A percentile compares a stretch with the other conserved stretches of the same genome.
Conservation (phyloP, 495 filamentous ascomycete species). For the Aspergillus kassunensis region DNA sequence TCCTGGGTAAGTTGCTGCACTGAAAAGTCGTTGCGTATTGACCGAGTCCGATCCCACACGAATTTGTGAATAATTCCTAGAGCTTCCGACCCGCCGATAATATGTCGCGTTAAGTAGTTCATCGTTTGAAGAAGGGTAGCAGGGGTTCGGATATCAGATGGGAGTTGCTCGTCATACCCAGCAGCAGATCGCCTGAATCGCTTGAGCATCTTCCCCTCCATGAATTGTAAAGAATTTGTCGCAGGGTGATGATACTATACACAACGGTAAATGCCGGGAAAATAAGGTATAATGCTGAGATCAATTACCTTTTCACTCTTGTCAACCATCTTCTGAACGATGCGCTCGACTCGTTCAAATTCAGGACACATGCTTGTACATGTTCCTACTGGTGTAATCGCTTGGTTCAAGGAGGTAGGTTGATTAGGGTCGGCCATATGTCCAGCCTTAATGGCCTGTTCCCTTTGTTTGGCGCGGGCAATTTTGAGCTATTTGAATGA, state of each 20-base stretch:
- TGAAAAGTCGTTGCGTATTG: conserved; percentile 90
- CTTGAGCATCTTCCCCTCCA: conserved; percentile 71
- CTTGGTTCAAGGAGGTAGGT: conserved; percentile 72
- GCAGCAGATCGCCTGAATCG: conserved; percentile 86
- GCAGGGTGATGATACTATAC: conserved; percentile 37
- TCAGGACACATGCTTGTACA: conserved; percentile 94
- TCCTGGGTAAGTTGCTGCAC: conserved; percentile 74
- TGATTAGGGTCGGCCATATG: conserved; percentile 88
- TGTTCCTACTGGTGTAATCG: conserved; percentile 82
- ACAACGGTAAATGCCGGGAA: conserved; percentile 1
- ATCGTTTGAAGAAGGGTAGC: conserved; percentile 67
- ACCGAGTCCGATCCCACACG: conserved; percentile 90
- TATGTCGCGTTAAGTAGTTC: conserved; percentile 75
- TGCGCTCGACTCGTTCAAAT: conserved; percentile 77
- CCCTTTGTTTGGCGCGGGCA: conserved; percentile 64
- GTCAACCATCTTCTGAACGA: conserved; percentile 64
- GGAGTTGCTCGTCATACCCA: conserved; percentile 84
- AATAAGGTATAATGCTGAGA: not conserved
- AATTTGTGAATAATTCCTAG: conserved; percentile 75
- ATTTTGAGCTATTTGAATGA: conserved; percentile 53
- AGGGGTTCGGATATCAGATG: conserved; percentile 86
- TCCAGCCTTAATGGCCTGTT: conserved; percentile 65
- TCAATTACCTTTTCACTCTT: conserved; percentile 52
- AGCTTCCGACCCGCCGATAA: conserved; percentile 60
- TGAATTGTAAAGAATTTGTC: conserved; percentile 32